Conservation (phyloP, 1,139 yeast species). For the Hemisphaericaspora subhashii region DNA sequence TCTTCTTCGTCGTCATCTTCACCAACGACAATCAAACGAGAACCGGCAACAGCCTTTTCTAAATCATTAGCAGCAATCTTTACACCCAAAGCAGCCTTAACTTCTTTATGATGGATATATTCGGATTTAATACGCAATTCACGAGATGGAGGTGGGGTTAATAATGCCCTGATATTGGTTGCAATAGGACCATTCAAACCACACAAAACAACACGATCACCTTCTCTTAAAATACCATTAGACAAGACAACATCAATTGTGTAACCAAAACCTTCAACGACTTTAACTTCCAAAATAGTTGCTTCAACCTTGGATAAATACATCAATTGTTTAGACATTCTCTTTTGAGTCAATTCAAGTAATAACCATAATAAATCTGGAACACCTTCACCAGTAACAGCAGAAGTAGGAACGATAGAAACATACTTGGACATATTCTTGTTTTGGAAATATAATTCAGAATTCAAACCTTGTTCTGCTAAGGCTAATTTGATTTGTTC, state of each 20-base stretch:
- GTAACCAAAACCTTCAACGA: conserved; percentile 97
- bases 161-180: conserved; percentile 91
- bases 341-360: conserved; percentile 92
- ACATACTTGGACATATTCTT: conserved; percentile 90
- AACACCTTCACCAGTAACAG: conserved; percentile 99
- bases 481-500: conserved; percentile 86
- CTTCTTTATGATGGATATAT: conserved; percentile 94
- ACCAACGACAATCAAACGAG: conserved; percentile 90
- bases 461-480: conserved; percentile 97
- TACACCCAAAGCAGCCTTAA: conserved; percentile 98
- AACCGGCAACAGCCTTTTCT: conserved; percentile 99
- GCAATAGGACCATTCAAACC: conserved; percentile 99
- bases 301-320: conserved; percentile 93
- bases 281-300: conserved; percentile 96
- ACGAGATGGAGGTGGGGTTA: conserved; percentile 97
- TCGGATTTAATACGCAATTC: conserved; percentile 95
- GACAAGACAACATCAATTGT: conserved; percentile 97
- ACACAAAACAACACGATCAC: conserved; percentile 92
- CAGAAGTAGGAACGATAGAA: conserved; percentile 96
- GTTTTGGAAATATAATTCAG: conserved; percentile 94
- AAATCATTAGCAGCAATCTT: conserved; percentile 97
- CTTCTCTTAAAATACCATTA: conserved; percentile 91
- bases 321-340: conserved; percentile 99
- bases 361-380: conserved; percentile 97
- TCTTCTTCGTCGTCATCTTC: conserved; percentile 98